Conservation (phyloP, 441 rosid genomes). For the Erysimum cheiri region DNA sequence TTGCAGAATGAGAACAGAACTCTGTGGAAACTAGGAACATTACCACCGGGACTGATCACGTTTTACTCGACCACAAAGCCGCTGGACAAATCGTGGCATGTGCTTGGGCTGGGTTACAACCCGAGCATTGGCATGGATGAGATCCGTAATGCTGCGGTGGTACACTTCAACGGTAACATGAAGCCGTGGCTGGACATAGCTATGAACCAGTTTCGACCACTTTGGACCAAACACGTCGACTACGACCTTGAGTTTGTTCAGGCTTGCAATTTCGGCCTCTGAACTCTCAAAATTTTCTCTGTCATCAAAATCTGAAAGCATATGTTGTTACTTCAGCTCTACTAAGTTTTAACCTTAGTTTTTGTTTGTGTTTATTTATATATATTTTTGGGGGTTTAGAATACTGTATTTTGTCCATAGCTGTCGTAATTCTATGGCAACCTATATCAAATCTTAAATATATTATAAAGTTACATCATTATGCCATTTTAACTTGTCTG, state of each 20-base stretch:
- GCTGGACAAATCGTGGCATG: slow-evolving; percentile 96
- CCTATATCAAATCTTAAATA: slow-evolving; percentile 12
- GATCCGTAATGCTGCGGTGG: slow-evolving; percentile 88
- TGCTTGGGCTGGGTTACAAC: slow-evolving; percentile 88
- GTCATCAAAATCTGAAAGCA: slow-evolving; percentile 28
- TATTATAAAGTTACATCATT: slow-evolving; percentile 8
- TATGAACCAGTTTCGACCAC: slow-evolving; percentile 92
- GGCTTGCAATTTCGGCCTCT: slow-evolving; percentile 90
- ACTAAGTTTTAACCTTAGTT: slow-evolving; percentile 36
- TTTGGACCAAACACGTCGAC: slow-evolving; percentile 91
- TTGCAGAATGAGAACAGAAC: slow-evolving; percentile 92
- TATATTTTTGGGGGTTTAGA: slow-evolving; percentile 21
- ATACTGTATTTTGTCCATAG: slow-evolving; percentile 31
- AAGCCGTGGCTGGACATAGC: slow-evolving; percentile 99
- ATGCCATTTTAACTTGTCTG: not conserved
- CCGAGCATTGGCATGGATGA: slow-evolving; percentile 96
- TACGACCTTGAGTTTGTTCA: slow-evolving; percentile 84
- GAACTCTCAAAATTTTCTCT: slow-evolving; percentile 21
- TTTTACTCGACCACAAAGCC: slow-evolving; percentile 95
- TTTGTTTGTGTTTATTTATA: slow-evolving; percentile 26
- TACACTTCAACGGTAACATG: slow-evolving; percentile 95
- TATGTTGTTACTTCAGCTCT: slow-evolving; percentile 53
- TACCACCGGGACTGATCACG: slow-evolving; percentile 93
- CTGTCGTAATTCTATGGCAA: slow-evolving; percentile 28
- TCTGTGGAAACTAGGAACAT: slow-evolving; percentile 91